These are phyloP conservation scores for Dichotomocladium elegans DNA, from an alignment of 371 early-diverging fungal genomes.

Conservation along the genomic window DNA sequence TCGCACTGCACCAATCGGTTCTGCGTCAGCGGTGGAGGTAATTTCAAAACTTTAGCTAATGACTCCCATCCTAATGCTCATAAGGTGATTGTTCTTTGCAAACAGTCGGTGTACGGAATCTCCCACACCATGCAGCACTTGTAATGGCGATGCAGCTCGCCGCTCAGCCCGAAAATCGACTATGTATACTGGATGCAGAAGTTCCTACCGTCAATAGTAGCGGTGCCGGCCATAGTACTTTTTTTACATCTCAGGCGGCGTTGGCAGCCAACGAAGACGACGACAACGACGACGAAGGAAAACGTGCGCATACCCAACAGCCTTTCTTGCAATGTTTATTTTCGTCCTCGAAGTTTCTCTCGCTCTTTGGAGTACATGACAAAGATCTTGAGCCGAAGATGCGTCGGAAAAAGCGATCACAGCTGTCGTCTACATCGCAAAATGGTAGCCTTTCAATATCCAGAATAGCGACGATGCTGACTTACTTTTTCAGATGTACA, in stretches of 20 bases:
- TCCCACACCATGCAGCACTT: constrained; percentile 41
- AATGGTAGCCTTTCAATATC: not conserved
- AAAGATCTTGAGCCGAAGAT: not conserved
- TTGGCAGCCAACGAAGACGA: not conserved
- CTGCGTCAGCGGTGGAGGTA: constrained; percentile 41
- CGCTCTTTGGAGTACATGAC: constrained; percentile 8
- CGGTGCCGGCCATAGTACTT: too few relatives aligned
- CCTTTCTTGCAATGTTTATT: constrained; percentile 38
- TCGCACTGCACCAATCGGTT: constrained; percentile 35
- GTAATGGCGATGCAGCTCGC: constrained; percentile 48
- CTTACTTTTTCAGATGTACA: not conserved
- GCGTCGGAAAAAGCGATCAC: not conserved
- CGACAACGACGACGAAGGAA: not conserved
- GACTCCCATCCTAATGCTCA: too few relatives aligned
- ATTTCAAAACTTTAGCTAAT: not conserved
- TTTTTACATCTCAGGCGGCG: not conserved
- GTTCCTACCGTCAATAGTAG: not conserved
- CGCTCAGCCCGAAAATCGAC: constrained; percentile 27
- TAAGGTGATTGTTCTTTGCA: not conserved
- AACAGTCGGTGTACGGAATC: constrained; percentile 33
- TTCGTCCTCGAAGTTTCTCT: constrained; percentile 11
- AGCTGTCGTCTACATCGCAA: not conserved
- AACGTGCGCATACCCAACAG: constrained; percentile 7
- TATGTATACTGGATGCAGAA: constrained; percentile 10
- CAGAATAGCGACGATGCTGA: too few relatives aligned